phyloP scores from a whole-genome alignment of 768 basidiomycete species.

The Scleroderma citrinum region DNA sequence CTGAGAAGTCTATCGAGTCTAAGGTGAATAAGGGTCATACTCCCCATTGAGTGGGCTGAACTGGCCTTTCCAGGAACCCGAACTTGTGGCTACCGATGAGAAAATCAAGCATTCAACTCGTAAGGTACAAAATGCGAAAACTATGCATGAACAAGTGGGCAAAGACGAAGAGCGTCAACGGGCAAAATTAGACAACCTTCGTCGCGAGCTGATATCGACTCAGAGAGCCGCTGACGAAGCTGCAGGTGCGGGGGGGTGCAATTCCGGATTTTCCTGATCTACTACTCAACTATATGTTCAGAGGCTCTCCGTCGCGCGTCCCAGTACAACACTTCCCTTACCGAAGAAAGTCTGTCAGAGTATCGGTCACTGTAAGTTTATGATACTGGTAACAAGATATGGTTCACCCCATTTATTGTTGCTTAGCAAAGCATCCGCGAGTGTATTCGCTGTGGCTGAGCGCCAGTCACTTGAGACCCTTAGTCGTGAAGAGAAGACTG shows the following conservation, averaged over 20 bases:
- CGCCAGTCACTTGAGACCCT: constrained; percentile 81
- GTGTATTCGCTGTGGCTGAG: constrained; percentile 76
- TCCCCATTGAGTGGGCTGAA: neutral
- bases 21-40: constrained; percentile 44
- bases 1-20: constrained; percentile 81
- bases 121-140: constrained; percentile 66
- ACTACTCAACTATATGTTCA: constrained; percentile 23
- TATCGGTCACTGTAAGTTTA: constrained; percentile 41
- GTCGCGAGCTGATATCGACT: constrained; percentile 62
- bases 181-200: constrained; percentile 48
- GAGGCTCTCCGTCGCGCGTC: constrained; percentile 73
- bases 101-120: constrained; percentile 83
- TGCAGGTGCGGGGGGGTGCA: constrained; percentile 47
- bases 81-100: constrained; percentile 75
- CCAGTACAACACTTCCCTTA: constrained; percentile 70
- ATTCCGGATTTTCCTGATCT: neutral
- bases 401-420: neutral
- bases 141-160: constrained; percentile 55
- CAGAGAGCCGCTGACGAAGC: constrained; percentile 69
- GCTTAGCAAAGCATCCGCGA: constrained; percentile 71
- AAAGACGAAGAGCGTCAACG: constrained; percentile 52
- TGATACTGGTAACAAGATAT: neutral
- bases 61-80: constrained; percentile 58
- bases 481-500: constrained; percentile 75
- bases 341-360: constrained; percentile 79